Conservation (phyloP, 169 alveolate genomes). For the Blepharisma undulans region DNA sequence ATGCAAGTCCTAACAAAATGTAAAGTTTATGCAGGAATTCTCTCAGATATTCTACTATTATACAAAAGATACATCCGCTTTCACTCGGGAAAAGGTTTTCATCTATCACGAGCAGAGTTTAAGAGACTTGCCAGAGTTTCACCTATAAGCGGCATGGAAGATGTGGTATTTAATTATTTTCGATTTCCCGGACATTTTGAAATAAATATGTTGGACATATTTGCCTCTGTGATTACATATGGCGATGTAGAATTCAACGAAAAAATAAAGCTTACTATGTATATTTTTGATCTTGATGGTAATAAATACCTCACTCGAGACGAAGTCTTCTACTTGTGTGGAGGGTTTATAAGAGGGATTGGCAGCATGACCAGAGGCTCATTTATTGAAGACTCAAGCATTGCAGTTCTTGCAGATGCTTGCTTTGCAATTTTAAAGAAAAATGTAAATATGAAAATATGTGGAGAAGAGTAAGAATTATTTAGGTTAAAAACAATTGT, state of each 20-base stretch:
- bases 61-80: neutral
- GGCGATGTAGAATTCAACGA: neutral
- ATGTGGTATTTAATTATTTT: neutral
- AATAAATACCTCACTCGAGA: neutral
- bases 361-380: neutral
- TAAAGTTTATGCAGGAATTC: neutral
- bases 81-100: neutral
- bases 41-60: neutral
- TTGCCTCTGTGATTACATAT: conserved; percentile 2
- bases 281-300: conserved; percentile 32
- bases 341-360: neutral
- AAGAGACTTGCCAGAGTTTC: neutral
- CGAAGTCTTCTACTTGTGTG: neutral
- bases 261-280: neutral
- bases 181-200: neutral
- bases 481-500: neutral
- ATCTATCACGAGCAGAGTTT: neutral
- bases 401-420: neutral
- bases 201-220: neutral
- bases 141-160: neutral
- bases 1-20: neutral
- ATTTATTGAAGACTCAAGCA: neutral
- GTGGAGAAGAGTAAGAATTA: neutral
- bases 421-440: neutral
- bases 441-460: neutral